phyloP scores from a whole-genome alignment of 1,284 basidiomycete species.

The Porogramme epimiltina region DNA sequence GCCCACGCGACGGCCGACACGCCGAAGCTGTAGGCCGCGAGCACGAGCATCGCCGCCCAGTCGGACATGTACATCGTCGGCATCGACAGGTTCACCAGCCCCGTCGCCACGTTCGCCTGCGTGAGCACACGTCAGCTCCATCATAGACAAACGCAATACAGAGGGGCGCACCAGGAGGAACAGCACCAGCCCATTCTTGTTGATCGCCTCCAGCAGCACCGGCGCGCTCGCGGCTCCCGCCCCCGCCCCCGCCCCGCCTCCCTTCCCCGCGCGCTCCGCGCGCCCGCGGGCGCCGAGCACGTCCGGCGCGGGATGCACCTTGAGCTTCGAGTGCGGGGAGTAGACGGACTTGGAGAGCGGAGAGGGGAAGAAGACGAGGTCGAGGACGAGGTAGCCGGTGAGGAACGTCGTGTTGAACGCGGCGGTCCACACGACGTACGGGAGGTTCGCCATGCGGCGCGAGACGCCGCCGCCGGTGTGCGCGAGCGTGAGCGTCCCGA shows the following conservation, averaged over 20 bases:
- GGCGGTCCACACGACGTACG: slow-evolving; percentile 88
- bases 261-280: background rate
- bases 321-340: slow-evolving; percentile 42
- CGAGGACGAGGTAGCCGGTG: slow-evolving; percentile 79
- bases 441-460: slow-evolving; percentile 81
- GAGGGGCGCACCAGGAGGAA: slow-evolving; percentile 78
- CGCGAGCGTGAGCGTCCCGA: slow-evolving; percentile 45
- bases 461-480: slow-evolving; percentile 62
- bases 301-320: slow-evolving; percentile 32
- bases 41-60: slow-evolving; percentile 59
- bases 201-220: slow-evolving; percentile 77
- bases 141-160: background rate
- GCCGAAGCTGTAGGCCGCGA: slow-evolving; percentile 64
- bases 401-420: slow-evolving; percentile 92
- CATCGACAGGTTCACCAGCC: slow-evolving; percentile 81
- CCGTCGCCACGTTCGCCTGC: slow-evolving; percentile 88
- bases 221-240: slow-evolving; percentile 41
- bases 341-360: slow-evolving; percentile 37
- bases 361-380: slow-evolving; percentile 66
- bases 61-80: slow-evolving; percentile 81
- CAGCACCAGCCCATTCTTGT: slow-evolving; percentile 76
- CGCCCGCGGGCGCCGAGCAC: slow-evolving; percentile 7
- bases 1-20: slow-evolving; percentile 67
- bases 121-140: background rate
- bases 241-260: slow-evolving; percentile 1